These are phyloP conservation scores for Ogataea kodamae DNA, from an alignment of 805 yeast species.

Conservation along the genomic window DNA sequence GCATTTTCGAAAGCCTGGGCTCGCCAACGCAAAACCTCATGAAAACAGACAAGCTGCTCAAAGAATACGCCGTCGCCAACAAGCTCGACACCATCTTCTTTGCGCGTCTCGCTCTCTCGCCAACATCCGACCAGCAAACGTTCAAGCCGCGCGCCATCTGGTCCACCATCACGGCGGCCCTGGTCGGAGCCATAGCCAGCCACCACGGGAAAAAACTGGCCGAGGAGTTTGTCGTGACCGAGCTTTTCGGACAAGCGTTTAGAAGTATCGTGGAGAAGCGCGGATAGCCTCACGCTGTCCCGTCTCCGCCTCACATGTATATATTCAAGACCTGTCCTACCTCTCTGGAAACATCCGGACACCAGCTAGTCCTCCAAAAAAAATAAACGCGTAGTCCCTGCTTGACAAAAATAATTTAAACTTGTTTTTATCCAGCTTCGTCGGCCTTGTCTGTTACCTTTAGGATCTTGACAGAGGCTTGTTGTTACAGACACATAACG, in stretches of 20 bases:
- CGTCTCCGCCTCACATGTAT: too few relatives aligned
- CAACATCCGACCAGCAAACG: slow-evolving; percentile 32
- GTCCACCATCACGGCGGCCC: slow-evolving; percentile 38
- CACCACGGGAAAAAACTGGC: slow-evolving; percentile 60
- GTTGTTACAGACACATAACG: too few relatives aligned
- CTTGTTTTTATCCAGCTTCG: too few relatives aligned
- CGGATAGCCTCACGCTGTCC: too few relatives aligned
- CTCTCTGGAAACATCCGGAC: too few relatives aligned
- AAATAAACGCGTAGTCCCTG: too few relatives aligned
- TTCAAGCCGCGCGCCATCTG: slow-evolving; percentile 29
- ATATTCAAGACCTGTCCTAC: too few relatives aligned
- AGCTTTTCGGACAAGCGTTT: slow-evolving; percentile 29
- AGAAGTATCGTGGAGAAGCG: too few relatives aligned
- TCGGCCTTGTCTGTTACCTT: too few relatives aligned
- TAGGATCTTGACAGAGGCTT: too few relatives aligned
- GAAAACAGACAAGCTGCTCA: slow-evolving; percentile 47
- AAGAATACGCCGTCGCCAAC: slow-evolving; percentile 47
- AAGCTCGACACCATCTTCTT: slow-evolving; percentile 54
- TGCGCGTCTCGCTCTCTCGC: slow-evolving; percentile 50
- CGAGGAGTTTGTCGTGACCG: slow-evolving; percentile 52
- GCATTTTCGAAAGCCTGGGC: slow-evolving; percentile 60
- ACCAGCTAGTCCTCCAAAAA: too few relatives aligned
- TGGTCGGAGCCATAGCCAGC: slow-evolving; percentile 66
- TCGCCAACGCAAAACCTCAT: slow-evolving; percentile 49
- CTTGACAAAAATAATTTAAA: too few relatives aligned